These are phyloP conservation scores for Iris pallida DNA, from an alignment of 116 monocot genomes.

Conservation along the genomic window DNA sequence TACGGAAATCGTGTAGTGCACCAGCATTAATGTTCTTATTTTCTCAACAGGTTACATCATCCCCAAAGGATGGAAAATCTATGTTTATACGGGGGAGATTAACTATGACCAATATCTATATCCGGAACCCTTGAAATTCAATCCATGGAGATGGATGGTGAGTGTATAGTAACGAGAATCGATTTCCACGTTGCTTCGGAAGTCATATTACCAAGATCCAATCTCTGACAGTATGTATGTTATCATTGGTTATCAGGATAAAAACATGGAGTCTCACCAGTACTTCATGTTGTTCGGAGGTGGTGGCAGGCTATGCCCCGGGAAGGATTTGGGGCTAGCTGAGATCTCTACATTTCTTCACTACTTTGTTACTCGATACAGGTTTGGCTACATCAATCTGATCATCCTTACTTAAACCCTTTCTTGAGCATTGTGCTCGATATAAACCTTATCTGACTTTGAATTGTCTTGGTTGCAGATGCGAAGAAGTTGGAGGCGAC, in stretches of 20 bases:
- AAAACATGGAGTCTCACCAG: conserved; percentile 58
- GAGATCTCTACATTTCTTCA: conserved; percentile 83
- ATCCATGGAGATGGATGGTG: conserved; percentile 98
- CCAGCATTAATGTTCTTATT: too few relatives aligned
- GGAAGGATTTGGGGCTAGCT: conserved; percentile 69
- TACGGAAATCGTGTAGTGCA: too few relatives aligned
- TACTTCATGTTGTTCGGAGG: conserved; percentile 79
- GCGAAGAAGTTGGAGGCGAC: conserved; percentile 80
- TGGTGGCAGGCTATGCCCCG: conserved; percentile 71
- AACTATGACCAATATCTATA: conserved; percentile 73
- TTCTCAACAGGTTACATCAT: conserved; percentile 57
- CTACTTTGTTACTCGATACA: conserved; percentile 76
- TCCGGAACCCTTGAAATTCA: conserved; percentile 61
- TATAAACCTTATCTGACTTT: too few relatives aligned
- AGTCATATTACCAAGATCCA: neutral
- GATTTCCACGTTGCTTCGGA: neutral
- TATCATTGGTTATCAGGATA: conserved; percentile 35
- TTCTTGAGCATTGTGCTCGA: too few relatives aligned
- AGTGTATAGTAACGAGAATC: neutral
- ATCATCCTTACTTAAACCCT: neutral
- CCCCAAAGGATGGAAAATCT: conserved; percentile 93
- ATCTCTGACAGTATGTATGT: conserved; percentile 1
- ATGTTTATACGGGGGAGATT: conserved; percentile 77
- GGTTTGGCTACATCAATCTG: conserved; percentile 17
- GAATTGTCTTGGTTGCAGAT: conserved; percentile 39